Evolutionary conservation across 495 filamentous ascomycete genomes (phyloP).

Genomic region (Ramalina intermedia): DNA sequence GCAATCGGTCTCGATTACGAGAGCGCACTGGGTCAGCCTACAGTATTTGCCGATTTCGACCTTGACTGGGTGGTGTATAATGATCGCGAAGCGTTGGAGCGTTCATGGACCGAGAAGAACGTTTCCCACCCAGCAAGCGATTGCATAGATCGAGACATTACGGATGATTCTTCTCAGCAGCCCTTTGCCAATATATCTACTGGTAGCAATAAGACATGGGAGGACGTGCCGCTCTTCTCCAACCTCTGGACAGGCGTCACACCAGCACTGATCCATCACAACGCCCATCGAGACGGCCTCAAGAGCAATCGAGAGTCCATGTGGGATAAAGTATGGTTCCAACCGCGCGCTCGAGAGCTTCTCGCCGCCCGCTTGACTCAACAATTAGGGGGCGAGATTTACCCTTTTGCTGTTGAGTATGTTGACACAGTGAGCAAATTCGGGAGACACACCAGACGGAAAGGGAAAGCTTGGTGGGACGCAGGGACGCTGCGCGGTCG

Average conservation of each 20-base stretch:
- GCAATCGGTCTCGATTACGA: conserved; percentile 7
- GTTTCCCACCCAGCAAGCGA: not conserved
- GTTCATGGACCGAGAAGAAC: not conserved
- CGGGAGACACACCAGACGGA: no score
- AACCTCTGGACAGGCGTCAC: conserved; percentile 8
- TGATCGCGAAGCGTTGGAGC: not conserved
- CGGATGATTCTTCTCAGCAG: no score
- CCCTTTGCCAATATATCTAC: no score
- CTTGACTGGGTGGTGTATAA: conserved; percentile 3
- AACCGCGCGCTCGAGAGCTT: conserved; percentile 1
- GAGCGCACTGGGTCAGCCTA: conserved; percentile 1
- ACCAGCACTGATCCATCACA: conserved; percentile 6
- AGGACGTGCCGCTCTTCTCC: conserved; percentile 3
- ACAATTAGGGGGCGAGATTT: not conserved
- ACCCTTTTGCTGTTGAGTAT: not conserved
- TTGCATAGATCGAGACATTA: not conserved
- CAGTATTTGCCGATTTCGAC: conserved; percentile 5
- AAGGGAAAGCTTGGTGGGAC: not conserved
- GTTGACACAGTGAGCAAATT: no score
- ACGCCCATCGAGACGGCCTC: conserved; percentile 1
- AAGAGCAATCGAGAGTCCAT: conserved; percentile 4
- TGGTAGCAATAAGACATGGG: not conserved
- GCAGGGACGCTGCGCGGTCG: not conserved
- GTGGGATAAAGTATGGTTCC: conserved; percentile 6
- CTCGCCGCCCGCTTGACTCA: not conserved